phyloP scores from a whole-genome alignment of 148 eudicot genomes.

The Amaranthus cruentus region DNA sequence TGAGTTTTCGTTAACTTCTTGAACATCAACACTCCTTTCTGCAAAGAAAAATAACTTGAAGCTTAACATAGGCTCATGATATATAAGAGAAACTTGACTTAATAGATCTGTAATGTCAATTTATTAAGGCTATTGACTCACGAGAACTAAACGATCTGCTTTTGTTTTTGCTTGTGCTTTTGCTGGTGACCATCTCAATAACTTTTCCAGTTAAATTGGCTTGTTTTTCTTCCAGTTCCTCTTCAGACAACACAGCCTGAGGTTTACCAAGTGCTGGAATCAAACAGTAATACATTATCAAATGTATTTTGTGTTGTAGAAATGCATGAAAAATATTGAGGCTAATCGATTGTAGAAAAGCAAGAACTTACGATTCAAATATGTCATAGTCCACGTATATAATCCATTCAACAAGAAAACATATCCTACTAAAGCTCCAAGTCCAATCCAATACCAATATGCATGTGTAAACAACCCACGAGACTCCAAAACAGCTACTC shows the following conservation, averaged over 20 bases:
- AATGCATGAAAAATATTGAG: not conserved
- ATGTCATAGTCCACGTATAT: constrained; percentile 41
- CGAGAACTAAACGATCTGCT: constrained; percentile 33
- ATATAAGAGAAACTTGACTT: not conserved
- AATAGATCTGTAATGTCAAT: not conserved
- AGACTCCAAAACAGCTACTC: constrained; percentile 36
- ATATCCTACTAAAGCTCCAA: constrained; percentile 51
- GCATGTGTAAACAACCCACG: constrained; percentile 52
- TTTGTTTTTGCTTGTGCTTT: not conserved
- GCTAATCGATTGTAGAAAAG: not conserved
- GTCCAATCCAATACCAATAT: constrained; percentile 70
- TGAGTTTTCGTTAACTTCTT: constrained; percentile 22
- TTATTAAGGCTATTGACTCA: constrained; percentile 17
- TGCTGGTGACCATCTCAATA: constrained; percentile 34
- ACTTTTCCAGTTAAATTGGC: constrained; percentile 32
- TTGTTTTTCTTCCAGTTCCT: constrained; percentile 39
- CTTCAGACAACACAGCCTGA: constrained; percentile 52
- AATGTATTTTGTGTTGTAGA: not conserved
- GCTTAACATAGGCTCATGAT: not conserved
- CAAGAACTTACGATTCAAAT: constrained; percentile 46
- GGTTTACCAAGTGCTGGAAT: constrained; percentile 64
- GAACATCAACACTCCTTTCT: constrained; percentile 35
- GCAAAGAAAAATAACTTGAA: constrained; percentile 15
- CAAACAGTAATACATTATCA: not conserved
- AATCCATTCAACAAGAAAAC: constrained; percentile 41